Evolutionary conservation across 495 filamentous ascomycete species (phyloP).

Genomic region (Hyaloscypha finlandica): DNA sequence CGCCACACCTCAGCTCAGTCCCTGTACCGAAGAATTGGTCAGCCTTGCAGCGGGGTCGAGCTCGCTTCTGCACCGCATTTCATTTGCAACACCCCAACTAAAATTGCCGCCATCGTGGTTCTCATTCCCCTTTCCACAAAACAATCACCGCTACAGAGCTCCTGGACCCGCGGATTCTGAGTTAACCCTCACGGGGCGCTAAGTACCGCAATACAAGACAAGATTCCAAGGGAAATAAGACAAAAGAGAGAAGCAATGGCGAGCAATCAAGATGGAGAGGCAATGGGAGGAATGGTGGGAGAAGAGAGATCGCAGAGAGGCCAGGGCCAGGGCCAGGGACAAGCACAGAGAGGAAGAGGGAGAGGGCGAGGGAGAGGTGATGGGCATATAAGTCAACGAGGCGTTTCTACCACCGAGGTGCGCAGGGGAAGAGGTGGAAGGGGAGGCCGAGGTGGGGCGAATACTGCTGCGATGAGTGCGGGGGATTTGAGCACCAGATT

Average conservation of each 20-base stretch:
- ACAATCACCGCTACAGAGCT: too few species aligned
- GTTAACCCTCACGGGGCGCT: too few species aligned
- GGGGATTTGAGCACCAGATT: conserved; percentile 17
- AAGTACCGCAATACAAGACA: too few species aligned
- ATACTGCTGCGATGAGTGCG: conserved; percentile 5
- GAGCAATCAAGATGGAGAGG: neutral
- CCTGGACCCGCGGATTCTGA: too few species aligned
- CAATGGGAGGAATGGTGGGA: conserved; percentile 16
- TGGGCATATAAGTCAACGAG: conserved; percentile 20
- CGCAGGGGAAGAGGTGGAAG: conserved; percentile 14
- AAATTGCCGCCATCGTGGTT: too few species aligned
- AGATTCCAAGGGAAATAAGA: too few species aligned
- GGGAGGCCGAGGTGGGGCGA: conserved; percentile 18
- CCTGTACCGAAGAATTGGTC: neutral
- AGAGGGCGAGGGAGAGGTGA: conserved; percentile 34
- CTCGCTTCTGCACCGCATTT: neutral
- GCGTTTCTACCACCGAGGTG: neutral
- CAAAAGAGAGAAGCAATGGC: too few species aligned
- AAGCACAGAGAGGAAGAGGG: conserved; percentile 14
- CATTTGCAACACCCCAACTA: too few species aligned
- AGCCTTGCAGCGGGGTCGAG: conserved; percentile 15
- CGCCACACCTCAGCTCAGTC: too few species aligned
- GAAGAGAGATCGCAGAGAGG: neutral
- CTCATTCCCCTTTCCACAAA: too few species aligned
- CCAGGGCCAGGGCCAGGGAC: neutral